Evolutionary conservation across 371 early-diverging fungal genomes (phyloP).

Genomic region (Coemansia sp.): DNA sequence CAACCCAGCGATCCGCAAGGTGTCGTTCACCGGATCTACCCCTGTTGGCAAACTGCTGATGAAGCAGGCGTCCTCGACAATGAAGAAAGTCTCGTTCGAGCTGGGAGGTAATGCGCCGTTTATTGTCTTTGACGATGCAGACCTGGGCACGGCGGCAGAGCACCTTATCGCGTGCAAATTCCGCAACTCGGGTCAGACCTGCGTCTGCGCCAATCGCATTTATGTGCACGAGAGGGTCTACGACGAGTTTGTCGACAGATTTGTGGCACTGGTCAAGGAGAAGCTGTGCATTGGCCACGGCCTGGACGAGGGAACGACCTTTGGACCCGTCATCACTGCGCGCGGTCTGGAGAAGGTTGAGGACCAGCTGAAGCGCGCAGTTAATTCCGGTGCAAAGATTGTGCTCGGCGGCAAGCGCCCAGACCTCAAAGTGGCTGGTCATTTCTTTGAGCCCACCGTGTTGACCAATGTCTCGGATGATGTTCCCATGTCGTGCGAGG

Average conservation of each 20-base stretch:
- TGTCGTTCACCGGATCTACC: slow-evolving; percentile 84
- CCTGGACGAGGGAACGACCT: slow-evolving; percentile 59
- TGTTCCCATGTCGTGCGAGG: slow-evolving; percentile 66
- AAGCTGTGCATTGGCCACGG: slow-evolving; percentile 75
- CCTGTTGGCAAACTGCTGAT: slow-evolving; percentile 68
- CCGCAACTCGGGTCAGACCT: slow-evolving; percentile 85
- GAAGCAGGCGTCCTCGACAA: slow-evolving; percentile 67
- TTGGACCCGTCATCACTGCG: slow-evolving; percentile 80
- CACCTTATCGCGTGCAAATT: slow-evolving; percentile 73
- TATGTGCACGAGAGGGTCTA: slow-evolving; percentile 78
- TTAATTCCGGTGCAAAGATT: slow-evolving; percentile 65
- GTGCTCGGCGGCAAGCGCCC: slow-evolving; percentile 59
- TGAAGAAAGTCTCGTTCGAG: slow-evolving; percentile 80
- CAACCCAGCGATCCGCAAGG: slow-evolving; percentile 65
- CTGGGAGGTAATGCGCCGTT: slow-evolving; percentile 88
- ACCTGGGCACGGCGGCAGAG: slow-evolving; percentile 64
- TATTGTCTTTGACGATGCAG: slow-evolving; percentile 86
- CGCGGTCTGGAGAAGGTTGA: slow-evolving; percentile 69
- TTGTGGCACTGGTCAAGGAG: slow-evolving; percentile 58
- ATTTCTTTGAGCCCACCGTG: slow-evolving; percentile 75
- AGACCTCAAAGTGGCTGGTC: slow-evolving; percentile 15
- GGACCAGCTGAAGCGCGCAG: slow-evolving; percentile 69
- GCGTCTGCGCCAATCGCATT: slow-evolving; percentile 84
- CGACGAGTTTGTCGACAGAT: slow-evolving; percentile 61
- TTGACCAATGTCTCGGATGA: slow-evolving; percentile 58